Evolutionary conservation across 257 asterid genomes (phyloP).

Genomic region (Plantago major): DNA sequence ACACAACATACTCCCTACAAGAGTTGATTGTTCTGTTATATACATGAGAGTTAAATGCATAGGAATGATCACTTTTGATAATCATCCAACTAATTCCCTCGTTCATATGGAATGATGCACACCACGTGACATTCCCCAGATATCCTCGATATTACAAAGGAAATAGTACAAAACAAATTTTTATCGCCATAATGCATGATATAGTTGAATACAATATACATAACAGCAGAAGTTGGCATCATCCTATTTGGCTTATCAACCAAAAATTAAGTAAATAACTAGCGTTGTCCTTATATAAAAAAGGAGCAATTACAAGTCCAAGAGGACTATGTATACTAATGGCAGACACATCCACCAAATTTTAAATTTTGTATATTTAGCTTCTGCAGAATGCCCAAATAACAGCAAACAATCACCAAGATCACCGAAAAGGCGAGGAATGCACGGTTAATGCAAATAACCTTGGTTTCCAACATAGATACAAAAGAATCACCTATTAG

Average conservation of each 20-base stretch:
- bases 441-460: background rate
- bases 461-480: background rate
- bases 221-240: no score
- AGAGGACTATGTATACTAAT: background rate
- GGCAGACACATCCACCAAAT: background rate
- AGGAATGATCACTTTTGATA: background rate
- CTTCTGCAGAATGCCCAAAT: no score
- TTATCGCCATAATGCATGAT: background rate
- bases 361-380: no score
- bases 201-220: no score
- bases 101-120: background rate
- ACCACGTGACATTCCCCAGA: background rate
- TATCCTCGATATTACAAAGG: no score
- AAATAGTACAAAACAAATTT: background rate
- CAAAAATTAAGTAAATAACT: no score
- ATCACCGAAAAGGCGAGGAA: no score
- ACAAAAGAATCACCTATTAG: conserved; percentile 58
- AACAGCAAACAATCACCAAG: no score
- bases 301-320: background rate
- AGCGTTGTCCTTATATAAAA: background rate
- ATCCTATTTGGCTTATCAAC: no score
- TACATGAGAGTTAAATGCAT: background rate
- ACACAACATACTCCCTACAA: background rate
- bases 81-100: background rate
- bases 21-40: background rate